Conservation (phyloP, 495 filamentous ascomycete genomes). For the Jackrogersella minutella region DNA sequence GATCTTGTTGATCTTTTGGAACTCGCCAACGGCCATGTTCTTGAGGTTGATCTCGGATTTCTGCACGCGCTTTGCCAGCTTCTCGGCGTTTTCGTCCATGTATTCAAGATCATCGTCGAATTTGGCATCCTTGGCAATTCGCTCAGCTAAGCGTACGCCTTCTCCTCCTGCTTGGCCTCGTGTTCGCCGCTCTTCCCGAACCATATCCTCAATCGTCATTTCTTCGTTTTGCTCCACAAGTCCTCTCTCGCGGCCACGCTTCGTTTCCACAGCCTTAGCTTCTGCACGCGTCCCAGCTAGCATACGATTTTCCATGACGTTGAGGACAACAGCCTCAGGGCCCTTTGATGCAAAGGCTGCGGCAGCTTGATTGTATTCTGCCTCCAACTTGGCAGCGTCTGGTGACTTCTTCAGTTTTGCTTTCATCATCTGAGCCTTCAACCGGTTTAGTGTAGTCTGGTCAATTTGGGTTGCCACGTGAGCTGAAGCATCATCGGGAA, state of each 20-base stretch:
- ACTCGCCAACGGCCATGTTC: slow-evolving; percentile 86
- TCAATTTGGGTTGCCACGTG: slow-evolving; percentile 64
- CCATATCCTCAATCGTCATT: slow-evolving; percentile 96
- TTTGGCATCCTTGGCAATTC: slow-evolving; percentile 90
- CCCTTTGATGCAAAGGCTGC: slow-evolving; percentile 58
- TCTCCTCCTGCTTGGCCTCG: slow-evolving; percentile 82
- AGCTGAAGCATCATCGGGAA: slow-evolving; percentile 52
- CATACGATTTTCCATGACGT: slow-evolving; percentile 88
- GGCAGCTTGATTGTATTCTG: slow-evolving; percentile 79
- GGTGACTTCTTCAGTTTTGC: slow-evolving; percentile 81
- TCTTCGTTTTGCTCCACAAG: slow-evolving; percentile 89
- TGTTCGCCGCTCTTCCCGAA: slow-evolving; percentile 87
- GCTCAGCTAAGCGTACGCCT: slow-evolving; percentile 81
- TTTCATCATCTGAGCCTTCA: slow-evolving; percentile 93
- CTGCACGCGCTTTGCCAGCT: slow-evolving; percentile 87
- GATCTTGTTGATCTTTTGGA: slow-evolving; percentile 87
- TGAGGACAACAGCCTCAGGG: slow-evolving; percentile 77
- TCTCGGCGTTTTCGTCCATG: slow-evolving; percentile 94
- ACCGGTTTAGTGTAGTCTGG: slow-evolving; percentile 81
- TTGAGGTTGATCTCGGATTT: slow-evolving; percentile 89
- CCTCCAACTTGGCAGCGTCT: slow-evolving; percentile 80
- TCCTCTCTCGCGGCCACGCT: slow-evolving; percentile 80
- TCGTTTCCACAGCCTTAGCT: slow-evolving; percentile 76
- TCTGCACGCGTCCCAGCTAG: slow-evolving; percentile 80
- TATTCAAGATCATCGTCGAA: slow-evolving; percentile 96